phyloP scores from a whole-genome alignment of 176 grass and related monocot genomes.

The Pharus latifolius region DNA sequence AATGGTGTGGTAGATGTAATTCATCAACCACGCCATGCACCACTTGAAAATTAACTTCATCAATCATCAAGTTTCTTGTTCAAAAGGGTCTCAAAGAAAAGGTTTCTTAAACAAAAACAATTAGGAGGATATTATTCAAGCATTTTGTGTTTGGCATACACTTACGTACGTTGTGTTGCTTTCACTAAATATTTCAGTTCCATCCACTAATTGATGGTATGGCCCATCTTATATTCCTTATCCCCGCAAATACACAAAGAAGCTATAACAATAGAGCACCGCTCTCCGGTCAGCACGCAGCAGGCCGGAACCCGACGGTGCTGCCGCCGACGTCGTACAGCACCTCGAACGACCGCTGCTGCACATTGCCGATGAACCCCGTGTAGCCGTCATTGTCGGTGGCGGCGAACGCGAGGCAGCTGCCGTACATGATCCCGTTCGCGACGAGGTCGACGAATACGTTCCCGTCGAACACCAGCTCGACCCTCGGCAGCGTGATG shows the following conservation, averaged over 20 bases:
- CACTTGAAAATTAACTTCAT: background rate
- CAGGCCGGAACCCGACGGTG: conserved; percentile 37
- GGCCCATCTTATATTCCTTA: background rate
- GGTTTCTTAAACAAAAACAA: background rate
- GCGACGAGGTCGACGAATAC: conserved; percentile 22
- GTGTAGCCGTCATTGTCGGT: conserved; percentile 16
- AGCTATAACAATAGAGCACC: background rate
- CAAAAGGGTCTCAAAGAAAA: no score
- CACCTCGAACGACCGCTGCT: conserved; percentile 74
- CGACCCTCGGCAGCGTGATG: conserved; percentile 25
- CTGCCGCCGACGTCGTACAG: conserved; percentile 46
- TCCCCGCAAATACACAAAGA: background rate
- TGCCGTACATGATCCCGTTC: conserved; percentile 38
- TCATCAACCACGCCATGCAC: background rate
- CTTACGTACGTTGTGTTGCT: background rate
- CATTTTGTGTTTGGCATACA: background rate
- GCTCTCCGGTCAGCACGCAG: conserved; percentile 19
- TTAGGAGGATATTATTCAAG: background rate
- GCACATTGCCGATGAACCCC: conserved; percentile 71
- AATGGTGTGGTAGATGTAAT: no score
- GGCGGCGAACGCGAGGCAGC: conserved; percentile 67
- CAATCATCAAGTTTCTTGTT: background rate
- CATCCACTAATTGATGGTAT: background rate
- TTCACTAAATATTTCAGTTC: background rate
- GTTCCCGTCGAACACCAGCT: conserved; percentile 29